Conservation (phyloP, 768 basidiomycete species). For the Termitomyces sp. region DNA sequence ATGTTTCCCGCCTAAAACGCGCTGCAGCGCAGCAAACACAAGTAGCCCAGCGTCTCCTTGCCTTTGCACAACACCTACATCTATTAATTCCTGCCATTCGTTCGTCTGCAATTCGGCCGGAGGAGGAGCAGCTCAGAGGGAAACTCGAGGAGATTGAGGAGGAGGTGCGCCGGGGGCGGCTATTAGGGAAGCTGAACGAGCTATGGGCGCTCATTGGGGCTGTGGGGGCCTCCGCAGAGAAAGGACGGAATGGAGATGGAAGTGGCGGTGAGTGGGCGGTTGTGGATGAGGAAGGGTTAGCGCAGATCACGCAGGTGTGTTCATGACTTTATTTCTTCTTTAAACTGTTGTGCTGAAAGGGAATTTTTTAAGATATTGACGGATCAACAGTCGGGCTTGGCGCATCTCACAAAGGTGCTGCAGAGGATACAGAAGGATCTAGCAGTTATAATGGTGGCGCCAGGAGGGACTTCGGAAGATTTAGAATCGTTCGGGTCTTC, state of each 20-base stretch:
- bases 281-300: slow-evolving; percentile 81
- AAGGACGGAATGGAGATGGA: slow-evolving; percentile 35
- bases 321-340: slow-evolving; percentile 1
- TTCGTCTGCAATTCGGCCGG: slow-evolving; percentile 68
- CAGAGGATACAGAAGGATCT: slow-evolving; percentile 62
- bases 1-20: slow-evolving; percentile 61
- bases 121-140: slow-evolving; percentile 73
- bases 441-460: slow-evolving; percentile 53
- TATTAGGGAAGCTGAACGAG: slow-evolving; percentile 74
- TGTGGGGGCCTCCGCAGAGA: slow-evolving; percentile 56
- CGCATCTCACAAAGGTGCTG: slow-evolving; percentile 74
- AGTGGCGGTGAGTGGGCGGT: slow-evolving; percentile 67
- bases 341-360: not conserved
- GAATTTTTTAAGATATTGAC: slow-evolving; percentile 49
- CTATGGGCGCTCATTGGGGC: slow-evolving; percentile 83
- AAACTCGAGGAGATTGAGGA: slow-evolving; percentile 71
- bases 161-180: slow-evolving; percentile 59
- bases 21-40: slow-evolving; percentile 63
- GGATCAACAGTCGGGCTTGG: slow-evolving; percentile 77
- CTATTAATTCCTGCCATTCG: slow-evolving; percentile 74
- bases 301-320: slow-evolving; percentile 66
- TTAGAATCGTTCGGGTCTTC: slow-evolving; percentile 28
- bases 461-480: slow-evolving; percentile 16
- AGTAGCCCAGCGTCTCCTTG: slow-evolving; percentile 63
- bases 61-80: slow-evolving; percentile 71